Evolutionary conservation across 257 asterid genomes (phyloP).

Genomic region (Verbascum thapsus): DNA sequence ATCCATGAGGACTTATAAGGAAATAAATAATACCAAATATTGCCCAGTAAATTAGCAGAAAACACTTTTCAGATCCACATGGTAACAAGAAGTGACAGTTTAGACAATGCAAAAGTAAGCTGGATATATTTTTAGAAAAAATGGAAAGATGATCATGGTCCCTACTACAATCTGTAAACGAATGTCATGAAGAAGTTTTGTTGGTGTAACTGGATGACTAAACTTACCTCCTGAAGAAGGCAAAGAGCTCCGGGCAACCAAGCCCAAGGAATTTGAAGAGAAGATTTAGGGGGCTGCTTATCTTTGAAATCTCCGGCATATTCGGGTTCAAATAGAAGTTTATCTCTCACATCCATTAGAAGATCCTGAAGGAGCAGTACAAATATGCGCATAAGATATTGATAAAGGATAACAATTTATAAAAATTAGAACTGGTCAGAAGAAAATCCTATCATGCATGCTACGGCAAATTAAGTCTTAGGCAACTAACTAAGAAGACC

Average conservation of each 20-base stretch:
- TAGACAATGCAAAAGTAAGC: slow-evolving; percentile 19
- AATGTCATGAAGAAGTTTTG: slow-evolving; percentile 22
- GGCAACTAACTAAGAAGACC: slow-evolving; percentile 10
- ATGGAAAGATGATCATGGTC: not conserved
- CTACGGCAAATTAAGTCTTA: slow-evolving; percentile 23
- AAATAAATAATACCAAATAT: slow-evolving; percentile 8
- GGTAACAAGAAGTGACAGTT: slow-evolving; percentile 18
- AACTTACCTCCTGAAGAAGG: slow-evolving; percentile 92
- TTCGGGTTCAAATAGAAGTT: slow-evolving; percentile 96
- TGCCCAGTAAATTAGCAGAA: slow-evolving; percentile 26
- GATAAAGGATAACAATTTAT: slow-evolving; percentile 15
- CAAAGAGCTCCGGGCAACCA: slow-evolving; percentile 97
- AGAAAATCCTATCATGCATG: slow-evolving; percentile 22
- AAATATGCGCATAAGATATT: slow-evolving; percentile 22
- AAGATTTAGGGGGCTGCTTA: slow-evolving; percentile 79
- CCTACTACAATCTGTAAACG: slow-evolving; percentile 19
- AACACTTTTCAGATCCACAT: slow-evolving; percentile 11
- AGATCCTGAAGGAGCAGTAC: slow-evolving; percentile 57
- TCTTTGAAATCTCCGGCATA: slow-evolving; percentile 87
- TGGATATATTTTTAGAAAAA: not conserved
- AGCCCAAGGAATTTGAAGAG: slow-evolving; percentile 84
- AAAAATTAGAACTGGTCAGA: slow-evolving; percentile 9
- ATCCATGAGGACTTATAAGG: slow-evolving; percentile 15
- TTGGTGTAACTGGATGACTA: slow-evolving; percentile 23
- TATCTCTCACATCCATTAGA: slow-evolving; percentile 92